These are phyloP conservation scores for Oryza officinalis DNA, from an alignment of 176 grass and related monocot genomes.

Conservation along the genomic window DNA sequence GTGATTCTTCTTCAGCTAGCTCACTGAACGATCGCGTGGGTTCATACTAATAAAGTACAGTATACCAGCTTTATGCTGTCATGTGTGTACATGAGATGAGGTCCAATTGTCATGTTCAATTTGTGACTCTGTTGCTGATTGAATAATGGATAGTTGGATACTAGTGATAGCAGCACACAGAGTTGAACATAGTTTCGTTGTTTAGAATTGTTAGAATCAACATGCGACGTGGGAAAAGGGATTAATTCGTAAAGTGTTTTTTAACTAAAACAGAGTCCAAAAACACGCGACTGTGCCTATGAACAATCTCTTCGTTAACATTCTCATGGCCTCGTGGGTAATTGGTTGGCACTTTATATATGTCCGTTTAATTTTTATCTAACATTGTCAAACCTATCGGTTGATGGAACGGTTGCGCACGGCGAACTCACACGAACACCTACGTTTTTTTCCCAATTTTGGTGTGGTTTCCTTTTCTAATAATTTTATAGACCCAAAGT, in stretches of 20 bases:
- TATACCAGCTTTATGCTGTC: too few relatives aligned
- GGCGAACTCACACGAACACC: too few relatives aligned
- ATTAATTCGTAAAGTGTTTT: neutral
- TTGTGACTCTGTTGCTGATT: neutral
- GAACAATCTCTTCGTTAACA: neutral
- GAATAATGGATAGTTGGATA: neutral
- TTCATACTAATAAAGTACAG: neutral
- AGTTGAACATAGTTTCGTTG: neutral
- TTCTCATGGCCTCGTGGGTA: neutral
- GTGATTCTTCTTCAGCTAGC: neutral
- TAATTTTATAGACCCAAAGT: too few relatives aligned
- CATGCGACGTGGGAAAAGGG: neutral
- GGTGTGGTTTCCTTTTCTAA: too few relatives aligned
- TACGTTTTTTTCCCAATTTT: too few relatives aligned
- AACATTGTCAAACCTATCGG: neutral
- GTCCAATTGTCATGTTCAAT: neutral
- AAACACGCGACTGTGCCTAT: neutral
- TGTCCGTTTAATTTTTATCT: neutral
- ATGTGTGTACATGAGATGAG: neutral
- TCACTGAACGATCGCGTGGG: neutral
- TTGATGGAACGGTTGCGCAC: too few relatives aligned
- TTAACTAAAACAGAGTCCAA: neutral
- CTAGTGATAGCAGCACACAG: neutral
- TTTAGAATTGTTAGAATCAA: conserved; percentile 12
- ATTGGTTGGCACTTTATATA: too few relatives aligned